These are phyloP conservation scores for Thermothielavioides terrestris DNA, from an alignment of 495 filamentous ascomycete species.

Conservation along the genomic window DNA sequence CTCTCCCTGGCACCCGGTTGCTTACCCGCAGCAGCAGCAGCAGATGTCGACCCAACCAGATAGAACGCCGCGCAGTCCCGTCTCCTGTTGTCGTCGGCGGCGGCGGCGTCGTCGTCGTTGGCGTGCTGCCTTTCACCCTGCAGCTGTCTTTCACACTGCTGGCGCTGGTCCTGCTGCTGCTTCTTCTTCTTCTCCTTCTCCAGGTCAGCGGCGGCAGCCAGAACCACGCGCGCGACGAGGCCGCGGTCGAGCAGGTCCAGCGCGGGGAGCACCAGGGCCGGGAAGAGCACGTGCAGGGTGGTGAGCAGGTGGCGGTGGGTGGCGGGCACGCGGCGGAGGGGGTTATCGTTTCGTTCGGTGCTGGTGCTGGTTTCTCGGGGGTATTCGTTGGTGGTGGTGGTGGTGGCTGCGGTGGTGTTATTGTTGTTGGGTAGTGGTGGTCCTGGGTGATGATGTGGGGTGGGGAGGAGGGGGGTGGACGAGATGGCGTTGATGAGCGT, in stretches of 20 bases:
- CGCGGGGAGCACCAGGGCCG: slow-evolving; percentile 55
- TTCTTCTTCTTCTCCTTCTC: too few species aligned
- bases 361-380: not conserved
- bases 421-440: not conserved
- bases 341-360: slow-evolving; percentile 22
- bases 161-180: not conserved
- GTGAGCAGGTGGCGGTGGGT: slow-evolving; percentile 40
- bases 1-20: too few species aligned
- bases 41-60: slow-evolving; percentile 28
- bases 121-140: too few species aligned
- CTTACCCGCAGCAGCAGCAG: not conserved
- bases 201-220: not conserved
- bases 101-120: too few species aligned
- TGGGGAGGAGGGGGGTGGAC: slow-evolving; percentile 23
- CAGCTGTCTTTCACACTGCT: not conserved
- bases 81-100: too few species aligned
- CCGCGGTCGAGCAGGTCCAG: slow-evolving; percentile 73
- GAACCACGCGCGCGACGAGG: slow-evolving; percentile 44
- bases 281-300: slow-evolving; percentile 59
- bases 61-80: too few species aligned
- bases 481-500: slow-evolving; percentile 38
- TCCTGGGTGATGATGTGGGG: too few species aligned
- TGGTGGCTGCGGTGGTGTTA: not conserved
- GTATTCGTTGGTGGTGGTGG: too few species aligned
- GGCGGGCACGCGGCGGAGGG: slow-evolving; percentile 31